phyloP scores from a whole-genome alignment of 208 protist genomes.

The Naegleria fowleri region DNA sequence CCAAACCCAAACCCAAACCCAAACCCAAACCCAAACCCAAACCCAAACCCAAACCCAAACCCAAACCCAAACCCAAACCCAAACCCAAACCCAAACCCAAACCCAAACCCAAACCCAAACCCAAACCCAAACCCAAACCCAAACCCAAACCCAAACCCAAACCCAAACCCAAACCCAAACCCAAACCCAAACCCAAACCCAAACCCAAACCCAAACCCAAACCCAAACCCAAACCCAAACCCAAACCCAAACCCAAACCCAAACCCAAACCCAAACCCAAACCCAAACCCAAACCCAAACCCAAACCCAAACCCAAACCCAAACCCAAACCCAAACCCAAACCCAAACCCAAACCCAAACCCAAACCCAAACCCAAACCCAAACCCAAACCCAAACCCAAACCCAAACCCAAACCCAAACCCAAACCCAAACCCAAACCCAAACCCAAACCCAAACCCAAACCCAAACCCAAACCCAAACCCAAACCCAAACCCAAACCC shows the following conservation, averaged over 20 bases:
- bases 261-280: not conserved
- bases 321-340: not conserved
- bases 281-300: not conserved
- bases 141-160: not conserved
- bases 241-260: not conserved
- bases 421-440: not conserved
- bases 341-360: not conserved
- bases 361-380: not conserved
- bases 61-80: not conserved
- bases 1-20: not conserved
- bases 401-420: not conserved
- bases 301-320: not conserved
- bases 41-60: not conserved
- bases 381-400: not conserved
- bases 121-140: not conserved
- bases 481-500: constrained; percentile 26
- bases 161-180: not conserved
- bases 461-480: constrained; percentile 20
- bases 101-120: not conserved
- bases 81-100: not conserved
- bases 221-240: not conserved
- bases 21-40: not conserved
- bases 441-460: constrained; percentile 13
- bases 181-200: not conserved
- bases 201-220: not conserved